A percentile compares a stretch with the other conserved stretches of the same genome.
These are phyloP conservation scores for Fusarium algeriense DNA, from an alignment of 2,329 filamentous ascomycete species.

Conservation along the genomic window DNA sequence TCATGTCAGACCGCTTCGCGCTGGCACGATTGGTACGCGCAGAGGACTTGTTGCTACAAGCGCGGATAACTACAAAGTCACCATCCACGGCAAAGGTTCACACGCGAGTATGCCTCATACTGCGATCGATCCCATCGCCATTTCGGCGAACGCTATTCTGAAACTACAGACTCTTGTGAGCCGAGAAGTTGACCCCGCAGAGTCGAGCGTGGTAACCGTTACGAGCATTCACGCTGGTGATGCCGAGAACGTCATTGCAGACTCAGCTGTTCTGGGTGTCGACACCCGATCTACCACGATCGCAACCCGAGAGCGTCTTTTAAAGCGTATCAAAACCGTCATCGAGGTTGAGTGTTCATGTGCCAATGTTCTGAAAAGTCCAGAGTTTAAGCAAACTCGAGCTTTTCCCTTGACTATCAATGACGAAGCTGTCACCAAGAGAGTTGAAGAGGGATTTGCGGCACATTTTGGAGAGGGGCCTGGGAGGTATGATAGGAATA, in stretches of 20 bases:
- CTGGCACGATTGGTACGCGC: conserved; percentile 50
- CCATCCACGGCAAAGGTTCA: conserved; percentile 52
- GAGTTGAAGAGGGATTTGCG: conserved; percentile 58
- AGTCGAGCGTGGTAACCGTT: conserved; percentile 59
- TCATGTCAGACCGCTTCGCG: conserved; percentile 48
- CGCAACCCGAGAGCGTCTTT: conserved; percentile 51
- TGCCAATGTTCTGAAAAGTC: conserved; percentile 56
- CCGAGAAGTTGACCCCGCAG: conserved; percentile 50
- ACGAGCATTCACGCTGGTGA: conserved; percentile 58
- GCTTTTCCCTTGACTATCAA: conserved; percentile 66
- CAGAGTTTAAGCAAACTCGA: conserved; percentile 56
- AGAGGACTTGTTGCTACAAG: conserved; percentile 45
- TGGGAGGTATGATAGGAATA: conserved; percentile 50
- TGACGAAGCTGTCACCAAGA: conserved; percentile 57
- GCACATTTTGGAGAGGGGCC: conserved; percentile 56
- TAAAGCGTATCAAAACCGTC: conserved; percentile 55
- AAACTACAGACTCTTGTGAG: conserved; percentile 50
- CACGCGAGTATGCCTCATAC: conserved; percentile 29
- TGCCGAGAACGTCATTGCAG: conserved; percentile 60
- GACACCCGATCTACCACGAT: conserved; percentile 54
- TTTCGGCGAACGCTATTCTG: conserved; percentile 17
- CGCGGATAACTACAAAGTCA: conserved; percentile 48
- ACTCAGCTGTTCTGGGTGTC: conserved; percentile 55
- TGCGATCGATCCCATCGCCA: conserved; percentile 12
- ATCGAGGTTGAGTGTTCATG: conserved; percentile 67